These are phyloP conservation scores for Borovskyia barvae DNA, from an alignment of 208 protist species.

Conservation along the genomic window DNA sequence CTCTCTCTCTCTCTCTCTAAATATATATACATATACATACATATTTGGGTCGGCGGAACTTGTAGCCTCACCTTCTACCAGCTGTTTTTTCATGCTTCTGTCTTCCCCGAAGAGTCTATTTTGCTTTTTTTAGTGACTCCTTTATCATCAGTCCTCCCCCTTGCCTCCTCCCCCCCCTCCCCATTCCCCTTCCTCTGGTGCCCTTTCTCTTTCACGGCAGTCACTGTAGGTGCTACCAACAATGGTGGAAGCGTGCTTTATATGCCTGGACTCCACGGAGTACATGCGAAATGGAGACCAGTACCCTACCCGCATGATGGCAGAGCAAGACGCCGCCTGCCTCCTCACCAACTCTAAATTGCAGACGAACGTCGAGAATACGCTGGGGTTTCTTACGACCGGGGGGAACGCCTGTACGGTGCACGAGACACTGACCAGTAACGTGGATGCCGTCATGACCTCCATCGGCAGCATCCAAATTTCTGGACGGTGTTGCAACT, in stretches of 20 bases:
- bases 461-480: conserved; percentile 89
- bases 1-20: too few relatives aligned
- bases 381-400: conserved; percentile 95
- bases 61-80: too few relatives aligned
- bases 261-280: conserved; percentile 96
- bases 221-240: too few relatives aligned
- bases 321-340: conserved; percentile 96
- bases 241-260: conserved; percentile 91
- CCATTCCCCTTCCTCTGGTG: too few relatives aligned
- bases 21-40: too few relatives aligned
- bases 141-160: too few relatives aligned
- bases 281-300: conserved; percentile 99
- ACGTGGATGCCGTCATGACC: conserved; percentile 94
- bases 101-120: too few relatives aligned
- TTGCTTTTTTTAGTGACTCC: too few relatives aligned
- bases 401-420: conserved; percentile 90
- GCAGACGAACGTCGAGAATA: conserved; percentile 96
- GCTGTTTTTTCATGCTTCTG: too few relatives aligned
- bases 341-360: conserved; percentile 93
- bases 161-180: too few relatives aligned
- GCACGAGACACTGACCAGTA: conserved; percentile 93
- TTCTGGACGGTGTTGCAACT: conserved; percentile 82
- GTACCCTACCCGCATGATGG: conserved; percentile 93
- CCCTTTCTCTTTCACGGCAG: too few relatives aligned
- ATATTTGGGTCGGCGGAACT: too few relatives aligned